Percentiles rank a stretch among this genome's conserved stretches.
These are phyloP conservation scores for Acer negundo DNA, from an alignment of 345 rosid species.

Conservation along the genomic window DNA sequence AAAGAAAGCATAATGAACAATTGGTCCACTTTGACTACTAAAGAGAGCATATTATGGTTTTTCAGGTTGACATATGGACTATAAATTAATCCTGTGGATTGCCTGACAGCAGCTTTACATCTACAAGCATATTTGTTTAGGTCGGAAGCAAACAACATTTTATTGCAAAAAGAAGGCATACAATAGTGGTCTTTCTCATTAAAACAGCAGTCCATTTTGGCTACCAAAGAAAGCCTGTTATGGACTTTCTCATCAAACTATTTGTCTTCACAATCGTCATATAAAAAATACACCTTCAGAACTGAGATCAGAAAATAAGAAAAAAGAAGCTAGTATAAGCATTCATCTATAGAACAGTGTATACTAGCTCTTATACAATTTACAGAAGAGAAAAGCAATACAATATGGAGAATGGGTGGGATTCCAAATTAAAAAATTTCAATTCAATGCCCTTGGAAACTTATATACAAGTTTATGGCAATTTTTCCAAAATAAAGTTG, in stretches of 20 bases:
- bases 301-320: neutral
- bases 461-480: too few relatives aligned
- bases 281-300: neutral
- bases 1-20: too few relatives aligned
- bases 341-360: neutral
- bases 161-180: too few relatives aligned
- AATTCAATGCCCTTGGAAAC: too few relatives aligned
- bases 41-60: neutral
- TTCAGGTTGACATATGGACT: neutral
- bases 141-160: too few relatives aligned
- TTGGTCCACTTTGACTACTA: too few relatives aligned
- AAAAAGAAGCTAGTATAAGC: neutral
- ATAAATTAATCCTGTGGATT: neutral
- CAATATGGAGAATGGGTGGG: neutral
- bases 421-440: too few relatives aligned
- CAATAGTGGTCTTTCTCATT: too few relatives aligned
- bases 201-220: too few relatives aligned
- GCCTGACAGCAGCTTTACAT: neutral
- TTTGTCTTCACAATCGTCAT: neutral
- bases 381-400: neutral
- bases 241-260: neutral
- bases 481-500: too few relatives aligned
- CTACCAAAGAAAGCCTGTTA: neutral
- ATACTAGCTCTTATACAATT: neutral
- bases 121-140: neutral